These are phyloP conservation scores for Penicillium sp. DNA, from an alignment of 2,329 filamentous ascomycete genomes.

Conservation along the genomic window DNA sequence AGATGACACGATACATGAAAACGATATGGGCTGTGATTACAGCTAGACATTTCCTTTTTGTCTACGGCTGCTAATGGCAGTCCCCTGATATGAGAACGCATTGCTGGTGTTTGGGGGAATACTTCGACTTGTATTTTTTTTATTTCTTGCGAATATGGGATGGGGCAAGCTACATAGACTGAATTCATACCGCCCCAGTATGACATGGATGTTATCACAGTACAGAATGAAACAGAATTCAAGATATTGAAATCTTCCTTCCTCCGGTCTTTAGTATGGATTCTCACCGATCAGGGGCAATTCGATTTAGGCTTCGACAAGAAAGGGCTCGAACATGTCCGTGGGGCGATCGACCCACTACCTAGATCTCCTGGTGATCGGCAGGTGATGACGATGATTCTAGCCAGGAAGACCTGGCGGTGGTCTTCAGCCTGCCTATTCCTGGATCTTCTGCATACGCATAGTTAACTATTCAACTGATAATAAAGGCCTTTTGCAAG, in stretches of 20 bases:
- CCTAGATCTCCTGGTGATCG: too few relatives aligned
- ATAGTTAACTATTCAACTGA: too few relatives aligned
- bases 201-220: slow-evolving; percentile 8
- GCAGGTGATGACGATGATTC: too few relatives aligned
- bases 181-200: slow-evolving; percentile 7
- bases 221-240: not conserved
- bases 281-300: too few relatives aligned
- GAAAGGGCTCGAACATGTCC: too few relatives aligned
- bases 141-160: slow-evolving; percentile 9
- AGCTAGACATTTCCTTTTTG: not conserved
- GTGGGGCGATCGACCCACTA: too few relatives aligned
- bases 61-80: not conserved
- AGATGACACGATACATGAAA: slow-evolving; percentile 5
- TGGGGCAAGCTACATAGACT: slow-evolving; percentile 14
- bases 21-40: not conserved
- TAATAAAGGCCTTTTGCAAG: too few relatives aligned
- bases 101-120: slow-evolving; percentile 1
- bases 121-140: slow-evolving; percentile 9
- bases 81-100: slow-evolving; percentile 1
- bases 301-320: too few relatives aligned
- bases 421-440: too few relatives aligned
- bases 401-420: too few relatives aligned
- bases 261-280: too few relatives aligned
- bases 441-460: too few relatives aligned
- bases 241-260: not conserved